phyloP scores from a whole-genome alignment of 2,329 filamentous ascomycete genomes.

The Fusarium sp. region DNA sequence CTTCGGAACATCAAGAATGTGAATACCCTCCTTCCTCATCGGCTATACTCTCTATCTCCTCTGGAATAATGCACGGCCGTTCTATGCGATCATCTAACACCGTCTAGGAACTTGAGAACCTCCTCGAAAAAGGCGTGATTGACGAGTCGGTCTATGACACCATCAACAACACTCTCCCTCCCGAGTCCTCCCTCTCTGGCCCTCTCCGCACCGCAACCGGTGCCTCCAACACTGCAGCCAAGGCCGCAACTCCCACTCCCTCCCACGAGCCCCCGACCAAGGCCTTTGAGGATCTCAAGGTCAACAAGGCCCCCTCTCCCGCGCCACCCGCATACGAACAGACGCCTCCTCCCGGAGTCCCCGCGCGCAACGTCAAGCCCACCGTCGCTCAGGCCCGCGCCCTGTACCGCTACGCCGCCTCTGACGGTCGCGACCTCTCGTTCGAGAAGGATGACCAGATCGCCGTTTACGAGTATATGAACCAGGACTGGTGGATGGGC shows the following conservation, averaged over 20 bases:
- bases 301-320: slow-evolving; percentile 50
- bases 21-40: slow-evolving; percentile 34
- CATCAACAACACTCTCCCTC: slow-evolving; percentile 80
- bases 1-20: slow-evolving; percentile 90
- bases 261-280: slow-evolving; percentile 50
- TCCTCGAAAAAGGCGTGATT: slow-evolving; percentile 86
- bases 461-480: slow-evolving; percentile 91
- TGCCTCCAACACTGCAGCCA: slow-evolving; percentile 49
- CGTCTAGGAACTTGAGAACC: slow-evolving; percentile 85
- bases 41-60: neutral
- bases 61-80: too few relatives aligned
- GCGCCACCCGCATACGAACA: slow-evolving; percentile 66
- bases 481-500: slow-evolving; percentile 97
- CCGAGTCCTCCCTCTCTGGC: slow-evolving; percentile 71
- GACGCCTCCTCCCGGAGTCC: slow-evolving; percentile 58
- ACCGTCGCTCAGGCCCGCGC: slow-evolving; percentile 81
- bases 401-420: slow-evolving; percentile 83
- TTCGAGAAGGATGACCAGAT: slow-evolving; percentile 86
- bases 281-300: slow-evolving; percentile 58
- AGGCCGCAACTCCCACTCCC: slow-evolving; percentile 46
- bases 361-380: slow-evolving; percentile 60
- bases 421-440: slow-evolving; percentile 84
- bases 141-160: slow-evolving; percentile 79
- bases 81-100: slow-evolving; percentile 15
- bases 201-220: slow-evolving; percentile 56